Conservation (phyloP, 805 yeast genomes). For the Spathaspora sp. region DNA sequence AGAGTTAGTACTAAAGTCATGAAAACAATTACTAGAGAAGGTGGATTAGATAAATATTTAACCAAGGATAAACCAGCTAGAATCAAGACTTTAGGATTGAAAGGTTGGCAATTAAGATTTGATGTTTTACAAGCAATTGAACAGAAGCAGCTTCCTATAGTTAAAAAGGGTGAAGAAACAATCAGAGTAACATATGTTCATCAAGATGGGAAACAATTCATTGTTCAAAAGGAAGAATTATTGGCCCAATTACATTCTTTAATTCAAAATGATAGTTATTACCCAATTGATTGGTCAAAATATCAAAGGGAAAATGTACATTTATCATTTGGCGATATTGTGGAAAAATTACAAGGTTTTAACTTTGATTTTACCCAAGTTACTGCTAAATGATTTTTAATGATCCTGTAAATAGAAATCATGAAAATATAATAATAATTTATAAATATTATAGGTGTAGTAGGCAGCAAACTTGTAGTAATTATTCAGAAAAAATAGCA, state of each 20-base stretch:
- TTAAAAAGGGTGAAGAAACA: constrained; percentile 11
- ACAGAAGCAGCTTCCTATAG: constrained; percentile 37
- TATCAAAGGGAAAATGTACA: constrained; percentile 46
- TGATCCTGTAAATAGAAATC: constrained; percentile 3
- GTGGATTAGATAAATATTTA: constrained; percentile 89
- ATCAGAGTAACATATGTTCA: constrained; percentile 48
- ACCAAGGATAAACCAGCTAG: constrained; percentile 86
- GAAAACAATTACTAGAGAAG: constrained; percentile 85
- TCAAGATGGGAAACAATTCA: constrained; percentile 42
- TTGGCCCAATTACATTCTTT: constrained; percentile 51
- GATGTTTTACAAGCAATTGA: constrained; percentile 52
- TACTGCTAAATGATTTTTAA: constrained; percentile 11
- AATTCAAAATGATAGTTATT: constrained; percentile 43
- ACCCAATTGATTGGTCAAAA: constrained; percentile 39
- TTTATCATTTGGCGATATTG: constrained; percentile 45
- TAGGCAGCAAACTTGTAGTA: background rate
- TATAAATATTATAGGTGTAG: too few species aligned
- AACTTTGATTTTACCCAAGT: constrained; percentile 34
- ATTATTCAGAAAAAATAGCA: background rate
- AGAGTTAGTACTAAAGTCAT: constrained; percentile 77
- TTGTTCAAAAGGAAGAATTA: constrained; percentile 64
- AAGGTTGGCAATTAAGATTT: constrained; percentile 88
- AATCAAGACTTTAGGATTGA: constrained; percentile 86
- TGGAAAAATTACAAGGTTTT: constrained; percentile 45
- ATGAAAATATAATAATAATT: background rate